Evolutionary conservation across 2,329 filamentous ascomycete genomes (phyloP).

Genomic region (Claviceps africana): DNA sequence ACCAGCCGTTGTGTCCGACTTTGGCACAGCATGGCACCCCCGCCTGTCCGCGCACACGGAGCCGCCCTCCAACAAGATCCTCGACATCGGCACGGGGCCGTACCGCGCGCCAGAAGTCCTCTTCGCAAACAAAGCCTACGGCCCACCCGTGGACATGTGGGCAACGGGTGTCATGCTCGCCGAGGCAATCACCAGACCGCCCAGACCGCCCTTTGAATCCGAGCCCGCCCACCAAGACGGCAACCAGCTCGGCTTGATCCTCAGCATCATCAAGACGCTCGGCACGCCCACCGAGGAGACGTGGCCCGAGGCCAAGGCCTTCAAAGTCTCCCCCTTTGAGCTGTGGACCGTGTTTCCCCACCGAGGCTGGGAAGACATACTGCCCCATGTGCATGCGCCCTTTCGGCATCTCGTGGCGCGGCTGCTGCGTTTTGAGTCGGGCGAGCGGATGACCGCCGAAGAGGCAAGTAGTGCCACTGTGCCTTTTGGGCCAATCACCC

Average conservation of each 20-base stretch:
- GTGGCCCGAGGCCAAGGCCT: conserved; percentile 66
- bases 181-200: conserved; percentile 48
- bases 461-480: conserved; percentile 15
- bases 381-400: conserved; percentile 43
- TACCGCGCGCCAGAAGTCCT: conserved; percentile 85
- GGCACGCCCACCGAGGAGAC: conserved; percentile 68
- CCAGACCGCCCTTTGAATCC: conserved; percentile 64
- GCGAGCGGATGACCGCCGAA: conserved; percentile 50
- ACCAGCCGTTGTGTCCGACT: conserved; percentile 73
- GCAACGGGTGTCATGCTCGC: conserved; percentile 71
- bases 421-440: conserved; percentile 58
- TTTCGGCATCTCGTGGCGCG: conserved; percentile 52
- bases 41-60: conserved; percentile 46
- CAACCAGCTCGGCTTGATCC: conserved; percentile 78
- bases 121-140: conserved; percentile 69
- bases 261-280: conserved; percentile 82
- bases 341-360: conserved; percentile 67
- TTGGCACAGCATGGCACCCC: conserved; percentile 80
- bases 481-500: background rate
- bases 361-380: conserved; percentile 53
- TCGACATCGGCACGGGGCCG: conserved; percentile 84
- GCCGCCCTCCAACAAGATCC: conserved; percentile 56
- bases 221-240: conserved; percentile 61
- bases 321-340: conserved; percentile 70
- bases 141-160: conserved; percentile 72